These are phyloP conservation scores for Sporothrix schenckii DNA, from an alignment of 2,329 filamentous ascomycete species.

Conservation along the genomic window DNA sequence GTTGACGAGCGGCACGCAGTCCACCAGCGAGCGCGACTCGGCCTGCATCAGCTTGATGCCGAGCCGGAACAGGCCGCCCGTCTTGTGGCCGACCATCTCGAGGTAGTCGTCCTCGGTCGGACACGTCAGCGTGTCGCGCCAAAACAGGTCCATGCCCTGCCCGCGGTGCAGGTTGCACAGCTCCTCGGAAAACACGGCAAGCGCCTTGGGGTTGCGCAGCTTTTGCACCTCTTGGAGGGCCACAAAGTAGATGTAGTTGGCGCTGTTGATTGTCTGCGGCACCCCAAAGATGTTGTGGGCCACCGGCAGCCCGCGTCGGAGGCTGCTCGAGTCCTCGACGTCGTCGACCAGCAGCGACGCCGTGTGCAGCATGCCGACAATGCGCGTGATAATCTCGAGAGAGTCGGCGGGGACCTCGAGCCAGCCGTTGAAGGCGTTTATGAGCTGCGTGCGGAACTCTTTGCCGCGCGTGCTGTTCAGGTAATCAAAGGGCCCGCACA, in stretches of 20 bases:
- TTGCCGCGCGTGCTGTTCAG: slow-evolving; percentile 78
- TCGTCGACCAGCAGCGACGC: slow-evolving; percentile 83
- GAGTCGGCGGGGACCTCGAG: slow-evolving; percentile 71
- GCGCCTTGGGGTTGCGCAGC: slow-evolving; percentile 66
- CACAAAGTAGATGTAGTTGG: slow-evolving; percentile 86
- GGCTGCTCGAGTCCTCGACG: slow-evolving; percentile 74
- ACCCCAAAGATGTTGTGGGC: slow-evolving; percentile 84
- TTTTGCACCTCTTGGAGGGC: slow-evolving; percentile 74
- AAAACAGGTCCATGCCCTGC: slow-evolving; percentile 90
- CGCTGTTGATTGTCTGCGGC: slow-evolving; percentile 86
- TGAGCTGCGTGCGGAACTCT: slow-evolving; percentile 78
- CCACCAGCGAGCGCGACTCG: slow-evolving; percentile 59
- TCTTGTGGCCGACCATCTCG: slow-evolving; percentile 90
- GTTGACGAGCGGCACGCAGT: slow-evolving; percentile 84
- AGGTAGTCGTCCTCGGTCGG: slow-evolving; percentile 87
- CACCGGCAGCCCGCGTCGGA: slow-evolving; percentile 78
- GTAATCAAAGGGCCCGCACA: slow-evolving; percentile 80
- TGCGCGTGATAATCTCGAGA: slow-evolving; percentile 74
- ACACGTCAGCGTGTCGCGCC: slow-evolving; percentile 82
- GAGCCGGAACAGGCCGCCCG: slow-evolving; percentile 80
- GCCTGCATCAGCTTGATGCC: slow-evolving; percentile 88
- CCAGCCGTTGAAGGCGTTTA: slow-evolving; percentile 80
- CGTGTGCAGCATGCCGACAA: slow-evolving; percentile 84
- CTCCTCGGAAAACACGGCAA: slow-evolving; percentile 78
- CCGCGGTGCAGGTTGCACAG: slow-evolving; percentile 82